These are phyloP conservation scores for Fonsecaea nubica DNA, from an alignment of 2,329 filamentous ascomycete species.

Conservation along the genomic window DNA sequence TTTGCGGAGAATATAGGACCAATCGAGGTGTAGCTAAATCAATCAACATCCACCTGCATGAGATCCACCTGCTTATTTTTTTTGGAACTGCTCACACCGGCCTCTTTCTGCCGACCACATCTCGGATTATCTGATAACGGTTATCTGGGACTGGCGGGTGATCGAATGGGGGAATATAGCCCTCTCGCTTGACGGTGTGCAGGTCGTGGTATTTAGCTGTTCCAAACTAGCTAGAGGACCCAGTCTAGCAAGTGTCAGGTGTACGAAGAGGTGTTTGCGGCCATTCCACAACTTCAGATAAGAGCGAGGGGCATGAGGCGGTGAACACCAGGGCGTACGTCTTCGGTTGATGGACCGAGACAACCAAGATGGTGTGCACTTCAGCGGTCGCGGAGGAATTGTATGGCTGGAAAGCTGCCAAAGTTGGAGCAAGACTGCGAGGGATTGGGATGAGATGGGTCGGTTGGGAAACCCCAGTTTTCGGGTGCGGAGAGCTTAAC, in stretches of 20 bases:
- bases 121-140: not conserved
- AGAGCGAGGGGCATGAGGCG: not conserved
- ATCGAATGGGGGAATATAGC: not conserved
- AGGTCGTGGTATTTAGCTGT: not conserved
- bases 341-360: not conserved
- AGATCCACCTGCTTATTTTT: not conserved
- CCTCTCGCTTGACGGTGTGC: not conserved
- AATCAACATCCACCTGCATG: not conserved
- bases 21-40: not conserved
- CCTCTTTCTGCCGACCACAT: not conserved
- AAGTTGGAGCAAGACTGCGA: not conserved
- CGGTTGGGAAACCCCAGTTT: not conserved
- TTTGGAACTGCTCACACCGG: too few species aligned
- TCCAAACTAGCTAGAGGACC: not conserved
- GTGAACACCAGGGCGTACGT: not conserved
- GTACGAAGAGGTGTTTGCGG: not conserved
- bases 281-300: not conserved
- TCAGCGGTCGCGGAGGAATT: not conserved
- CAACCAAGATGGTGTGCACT: not conserved
- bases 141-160: not conserved
- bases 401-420: not conserved
- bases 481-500: not conserved
- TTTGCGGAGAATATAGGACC: slow-evolving; percentile 2
- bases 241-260: slow-evolving; percentile 1
- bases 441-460: not conserved